Evolutionary conservation across 228 moss, liverwort and hornwort species (phyloP).

Genomic region (Sphagnum fallax): DNA sequence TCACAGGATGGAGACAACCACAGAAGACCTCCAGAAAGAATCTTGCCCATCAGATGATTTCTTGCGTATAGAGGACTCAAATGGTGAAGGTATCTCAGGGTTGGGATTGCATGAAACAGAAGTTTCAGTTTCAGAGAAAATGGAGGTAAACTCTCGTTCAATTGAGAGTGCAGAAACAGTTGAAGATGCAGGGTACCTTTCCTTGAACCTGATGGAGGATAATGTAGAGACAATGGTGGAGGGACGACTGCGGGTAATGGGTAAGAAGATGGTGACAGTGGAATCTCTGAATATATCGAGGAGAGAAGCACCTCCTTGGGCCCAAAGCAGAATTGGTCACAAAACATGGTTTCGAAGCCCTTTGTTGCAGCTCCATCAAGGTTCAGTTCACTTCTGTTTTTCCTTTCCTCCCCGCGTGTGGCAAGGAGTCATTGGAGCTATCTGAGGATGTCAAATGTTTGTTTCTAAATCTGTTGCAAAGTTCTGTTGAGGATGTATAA

Average conservation of each 20-base stretch:
- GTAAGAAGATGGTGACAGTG: constrained; percentile 22
- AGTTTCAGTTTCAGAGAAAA: background rate
- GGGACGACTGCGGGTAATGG: constrained; percentile 16
- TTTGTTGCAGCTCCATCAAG: constrained; percentile 92
- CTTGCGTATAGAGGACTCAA: background rate
- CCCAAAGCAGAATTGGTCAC: constrained; percentile 33
- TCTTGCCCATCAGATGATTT: background rate
- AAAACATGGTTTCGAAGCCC: constrained; percentile 84
- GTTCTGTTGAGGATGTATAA: background rate
- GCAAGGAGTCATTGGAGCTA: background rate
- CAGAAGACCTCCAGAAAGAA: background rate
- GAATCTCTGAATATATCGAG: constrained; percentile 19
- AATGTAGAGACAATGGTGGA: constrained; percentile 21
- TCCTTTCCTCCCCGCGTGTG: background rate
- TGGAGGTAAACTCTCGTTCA: background rate
- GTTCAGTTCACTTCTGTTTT: constrained; percentile 13
- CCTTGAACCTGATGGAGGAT: constrained; percentile 47
- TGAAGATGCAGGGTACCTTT: constrained; percentile 45
- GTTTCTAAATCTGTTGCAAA: too few relatives aligned
- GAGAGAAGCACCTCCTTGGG: constrained; percentile 89
- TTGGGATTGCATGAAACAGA: background rate
- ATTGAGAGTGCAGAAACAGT: background rate
- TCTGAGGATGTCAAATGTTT: constrained; percentile 5
- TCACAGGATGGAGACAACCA: background rate
- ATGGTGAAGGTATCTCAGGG: background rate